Base-by-base conservation (phyloP, 805 yeast species). In the Yarrowia divulgata region DNA sequence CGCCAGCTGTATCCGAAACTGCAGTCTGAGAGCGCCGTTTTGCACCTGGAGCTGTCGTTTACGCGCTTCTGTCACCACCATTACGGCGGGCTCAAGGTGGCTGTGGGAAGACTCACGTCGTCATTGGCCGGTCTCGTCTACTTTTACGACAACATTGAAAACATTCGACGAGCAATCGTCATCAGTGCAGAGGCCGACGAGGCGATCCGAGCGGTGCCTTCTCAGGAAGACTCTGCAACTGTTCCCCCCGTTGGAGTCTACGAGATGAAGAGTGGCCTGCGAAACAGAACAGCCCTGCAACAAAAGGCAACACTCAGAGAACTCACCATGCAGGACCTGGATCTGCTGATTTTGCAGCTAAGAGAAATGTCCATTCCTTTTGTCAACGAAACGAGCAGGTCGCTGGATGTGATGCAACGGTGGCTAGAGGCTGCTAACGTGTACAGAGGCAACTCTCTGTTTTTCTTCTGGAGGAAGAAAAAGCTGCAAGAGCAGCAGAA, bases 41-140 rank as follows among this genome's bases (percentile, higher is more conserved):
- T 74, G 7, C 79, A 76, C 42, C 43, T 73, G 3, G 69, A 66
- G 10, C 29, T 66, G 14, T 19, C 69, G 0, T 66, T 50, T 16
- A 32, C 69, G 9, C 49, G 69, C 3, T 54, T 66, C 32, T 43
- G 34, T 35, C 23, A 46, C 14, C 57, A 55, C 14, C 35, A 48
- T 32, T 63, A 63, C 39, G 23, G 43, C 3, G 57, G 46, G 0
- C 46, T 63, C 12, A 63, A 63, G 9, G 48, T 45, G 6, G n/a
- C 14, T 14, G 57, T 63, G 3, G 68, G 29, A 14, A 19, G 48
- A 9, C 29, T 49, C n/a, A 49, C 35, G 12, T 63, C 68, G 5
- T 45, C 45, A 23, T 19, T 48, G 43, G 48, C 68, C 6, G 68
- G 68, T 0, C 57, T 63, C 29, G 57, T 49, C 14, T 63, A 48